Percentiles rank a stretch among this genome's conserved stretches.
These are phyloP conservation scores for Penicillium griseofulvum DNA, from an alignment of 2,329 filamentous ascomycete species.

Conservation along the genomic window DNA sequence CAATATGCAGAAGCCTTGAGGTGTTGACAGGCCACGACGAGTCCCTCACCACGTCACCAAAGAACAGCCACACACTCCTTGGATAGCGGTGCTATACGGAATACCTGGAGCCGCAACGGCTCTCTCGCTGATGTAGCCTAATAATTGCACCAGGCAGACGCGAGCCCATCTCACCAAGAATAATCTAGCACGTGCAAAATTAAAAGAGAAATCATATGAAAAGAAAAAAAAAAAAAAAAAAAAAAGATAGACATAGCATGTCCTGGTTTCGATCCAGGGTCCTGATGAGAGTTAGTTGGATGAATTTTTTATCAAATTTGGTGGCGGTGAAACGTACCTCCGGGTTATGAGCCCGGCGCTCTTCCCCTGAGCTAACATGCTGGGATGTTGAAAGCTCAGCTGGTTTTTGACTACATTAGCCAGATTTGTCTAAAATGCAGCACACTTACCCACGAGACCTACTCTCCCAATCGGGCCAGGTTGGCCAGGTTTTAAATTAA, in stretches of 20 bases:
- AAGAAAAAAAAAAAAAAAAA: neutral
- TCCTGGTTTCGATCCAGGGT: neutral
- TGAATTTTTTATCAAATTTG: too few relatives aligned
- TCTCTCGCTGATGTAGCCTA: neutral
- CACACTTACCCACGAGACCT: neutral
- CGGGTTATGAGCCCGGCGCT: conserved; percentile 51
- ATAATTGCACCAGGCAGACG: neutral
- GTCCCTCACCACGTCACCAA: too few relatives aligned
- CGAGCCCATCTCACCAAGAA: neutral
- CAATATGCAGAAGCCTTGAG: too few relatives aligned
- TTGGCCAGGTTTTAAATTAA: too few relatives aligned
- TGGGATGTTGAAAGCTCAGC: neutral
- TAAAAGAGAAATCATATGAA: neutral
- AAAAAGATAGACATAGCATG: neutral
- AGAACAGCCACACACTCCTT: too few relatives aligned
- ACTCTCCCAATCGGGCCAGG: neutral
- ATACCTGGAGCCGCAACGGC: neutral
- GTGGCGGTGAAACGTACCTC: too few relatives aligned
- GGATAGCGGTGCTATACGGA: too few relatives aligned
- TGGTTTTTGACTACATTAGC: neutral
- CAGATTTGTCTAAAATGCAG: neutral
- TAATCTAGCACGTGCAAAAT: too few relatives aligned
- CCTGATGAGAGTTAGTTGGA: too few relatives aligned
- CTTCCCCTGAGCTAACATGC: conserved; percentile 47
- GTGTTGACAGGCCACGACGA: too few relatives aligned